Base-by-base conservation (phyloP, 2,329 filamentous ascomycete species). In the Aspergillus brasiliensis region DNA sequence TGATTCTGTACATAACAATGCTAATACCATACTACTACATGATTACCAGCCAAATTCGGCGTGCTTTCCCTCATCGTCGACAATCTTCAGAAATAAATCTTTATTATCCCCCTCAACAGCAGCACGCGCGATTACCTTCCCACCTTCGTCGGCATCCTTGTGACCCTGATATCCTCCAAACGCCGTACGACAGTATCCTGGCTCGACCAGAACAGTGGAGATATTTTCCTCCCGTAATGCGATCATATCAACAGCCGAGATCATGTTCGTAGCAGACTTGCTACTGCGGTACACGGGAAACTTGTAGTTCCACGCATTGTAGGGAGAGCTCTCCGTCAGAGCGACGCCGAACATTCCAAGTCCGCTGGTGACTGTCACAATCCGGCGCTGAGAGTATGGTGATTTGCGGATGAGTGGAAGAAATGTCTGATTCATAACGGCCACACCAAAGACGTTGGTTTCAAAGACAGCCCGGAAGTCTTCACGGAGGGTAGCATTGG, bases 351-450 rank as follows among this genome's bases (percentile, higher is more conserved):
- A 47, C 17, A 52, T 48, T 17, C 55, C 55, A 1, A 61, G 59
- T 19, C 59, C 55, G 15, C 59, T 60, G 6, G 55, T 51, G 2
- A 60, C 55, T 2, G 42, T 60, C 5, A 58, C 58, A n/a, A 60
- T 60, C 23, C 58, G 58, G 19, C 58, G 58, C 10, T 60, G 19
- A 28, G 23, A 48, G 31, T 58, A 58, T 27, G 49, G 47, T 1
- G 55, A 60, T 11, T 37, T 40, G 28, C 55, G 58, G 7, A 60
- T n/a, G 1, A 60, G 49, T 23, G 55, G 55, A 8, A 62, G 38
- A 17, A 62, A 62, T 13, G 46, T 58, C 8, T 58, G 23, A 17
- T 40, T 46, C 48, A 58, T 47, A 6, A 58, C 23, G 8, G 56
- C 56, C 5, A 47, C 48, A 5, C 56, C 37, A 27, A 58, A 58